Base-by-base conservation (phyloP, 2,329 filamentous ascomycete genomes). In the Cordyceps farinosa region DNA sequence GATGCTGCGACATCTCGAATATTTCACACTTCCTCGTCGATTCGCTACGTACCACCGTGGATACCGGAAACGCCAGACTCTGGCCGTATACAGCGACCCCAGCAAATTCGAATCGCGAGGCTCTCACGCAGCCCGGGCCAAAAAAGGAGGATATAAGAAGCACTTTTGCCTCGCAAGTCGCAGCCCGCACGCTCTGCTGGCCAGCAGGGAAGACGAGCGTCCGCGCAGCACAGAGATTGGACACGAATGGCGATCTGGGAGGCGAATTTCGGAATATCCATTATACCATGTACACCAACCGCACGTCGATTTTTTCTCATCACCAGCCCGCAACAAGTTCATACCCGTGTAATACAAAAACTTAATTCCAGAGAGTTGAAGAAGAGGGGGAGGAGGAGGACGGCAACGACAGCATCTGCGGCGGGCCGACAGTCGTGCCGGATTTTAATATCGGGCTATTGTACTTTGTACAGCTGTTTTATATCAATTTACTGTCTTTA, bases 251-350 rank as follows among this genome's bases (percentile, higher is more conserved):
- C 44, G 45, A 53, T 44, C 22, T 44, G 58, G 38, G 29, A 36
- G 29, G 30, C 58, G 30, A 53, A 22, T 29, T 34, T 50, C 48
- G 5, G 42, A 42, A 42, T 17, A 52, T 48, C 22, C 48, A 60
- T 44, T 54, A 62, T 62, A 62, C 60, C 60, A 62, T 62, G 60
- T 61, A 62, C 45, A 55, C 42, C 60, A 62, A 54, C 36, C 54
- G 34, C 45, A 42, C 55, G 27, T 59, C 45, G 66, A 68, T 59
- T 65, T 67, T 65, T n/a, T 64, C 52, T 62, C 45, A 56, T 56
- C 44, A 56, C 13, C 51, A 44, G 45, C 27, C 52, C n/a, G 58
- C 48, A 45, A 55, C 40, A 36, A 27, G n/a, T 27, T 27, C 5
- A 53, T 61, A 45, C 17, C 51, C 48, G 44, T 61, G 51, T 61